These are phyloP conservation scores for Chaetomium sp. DNA, from an alignment of 2,329 filamentous ascomycete genomes.

Conservation along the genomic window DNA sequence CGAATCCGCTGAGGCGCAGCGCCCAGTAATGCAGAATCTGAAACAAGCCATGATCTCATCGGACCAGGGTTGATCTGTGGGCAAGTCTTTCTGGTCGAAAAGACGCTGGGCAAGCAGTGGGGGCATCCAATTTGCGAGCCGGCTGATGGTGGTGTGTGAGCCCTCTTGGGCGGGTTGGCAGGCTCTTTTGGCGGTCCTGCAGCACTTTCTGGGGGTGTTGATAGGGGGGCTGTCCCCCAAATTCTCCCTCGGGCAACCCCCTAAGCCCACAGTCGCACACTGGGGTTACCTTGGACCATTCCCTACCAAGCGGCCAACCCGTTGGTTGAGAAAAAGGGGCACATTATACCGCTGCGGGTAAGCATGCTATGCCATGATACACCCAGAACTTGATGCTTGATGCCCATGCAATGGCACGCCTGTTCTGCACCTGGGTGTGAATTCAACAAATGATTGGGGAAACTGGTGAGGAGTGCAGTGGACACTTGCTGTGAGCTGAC, in stretches of 20 bases:
- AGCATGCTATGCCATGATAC: too few species aligned
- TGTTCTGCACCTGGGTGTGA: not conserved
- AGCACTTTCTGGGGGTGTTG: not conserved
- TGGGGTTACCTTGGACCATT: too few species aligned
- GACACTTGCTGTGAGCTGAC: not conserved
- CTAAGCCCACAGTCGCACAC: too few species aligned
- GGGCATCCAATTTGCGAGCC: not conserved
- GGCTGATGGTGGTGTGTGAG: conserved; percentile 1
- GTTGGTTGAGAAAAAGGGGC: too few species aligned
- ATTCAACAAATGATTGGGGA: not conserved
- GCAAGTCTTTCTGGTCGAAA: not conserved
- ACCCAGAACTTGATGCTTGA: too few species aligned
- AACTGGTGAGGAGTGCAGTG: not conserved
- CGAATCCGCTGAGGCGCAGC: conserved; percentile 10
- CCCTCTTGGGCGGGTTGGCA: not conserved
- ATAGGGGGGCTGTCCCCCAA: too few species aligned
- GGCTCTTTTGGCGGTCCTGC: not conserved
- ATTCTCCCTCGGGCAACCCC: too few species aligned
- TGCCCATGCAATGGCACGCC: too few species aligned
- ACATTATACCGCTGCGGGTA: too few species aligned
- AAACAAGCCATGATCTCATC: conserved; percentile 21
- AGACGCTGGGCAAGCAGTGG: not conserved
- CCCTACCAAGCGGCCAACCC: too few species aligned
- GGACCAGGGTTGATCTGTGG: not conserved
- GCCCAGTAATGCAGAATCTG: conserved; percentile 15